Evolutionary conservation across 345 rosid species (phyloP).

Genomic region (Corymbia maculata): DNA sequence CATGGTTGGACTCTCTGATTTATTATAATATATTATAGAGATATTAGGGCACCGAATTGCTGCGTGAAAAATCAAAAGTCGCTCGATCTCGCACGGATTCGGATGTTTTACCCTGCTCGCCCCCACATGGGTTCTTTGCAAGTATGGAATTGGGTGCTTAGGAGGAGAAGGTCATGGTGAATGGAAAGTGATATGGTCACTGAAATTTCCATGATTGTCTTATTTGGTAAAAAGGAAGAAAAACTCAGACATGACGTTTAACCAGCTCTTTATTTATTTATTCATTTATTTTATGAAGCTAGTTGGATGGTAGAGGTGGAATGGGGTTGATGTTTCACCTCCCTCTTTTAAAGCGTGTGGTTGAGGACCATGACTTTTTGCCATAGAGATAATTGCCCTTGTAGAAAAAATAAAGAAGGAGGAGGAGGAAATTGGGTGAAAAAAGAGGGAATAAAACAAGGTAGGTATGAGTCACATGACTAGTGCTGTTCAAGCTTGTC

Average conservation of each 20-base stretch:
- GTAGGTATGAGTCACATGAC: background rate
- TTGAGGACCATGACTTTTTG: background rate
- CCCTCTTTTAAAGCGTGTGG: background rate
- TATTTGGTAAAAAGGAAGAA: background rate
- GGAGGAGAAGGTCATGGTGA: background rate
- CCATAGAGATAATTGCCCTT: background rate
- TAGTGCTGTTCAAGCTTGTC: background rate
- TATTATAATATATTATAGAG: background rate
- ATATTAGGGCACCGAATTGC: background rate
- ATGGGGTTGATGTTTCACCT: background rate
- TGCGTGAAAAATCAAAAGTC: no score
- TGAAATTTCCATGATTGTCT: accelerated
- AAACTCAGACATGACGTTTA: background rate
- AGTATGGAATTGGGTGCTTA: background rate
- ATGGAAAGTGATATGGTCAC: background rate
- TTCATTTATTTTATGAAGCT: background rate
- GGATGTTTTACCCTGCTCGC: background rate
- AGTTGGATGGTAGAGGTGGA: background rate
- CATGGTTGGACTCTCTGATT: background rate
- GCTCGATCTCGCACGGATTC: background rate
- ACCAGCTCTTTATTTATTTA: background rate
- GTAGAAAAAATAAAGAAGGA: background rate
- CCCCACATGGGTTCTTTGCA: background rate
- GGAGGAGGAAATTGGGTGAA: background rate
- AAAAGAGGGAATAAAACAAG: background rate